Base-by-base conservation (phyloP, 352 stramenopile species). In the Lagenidium giganteum region DNA sequence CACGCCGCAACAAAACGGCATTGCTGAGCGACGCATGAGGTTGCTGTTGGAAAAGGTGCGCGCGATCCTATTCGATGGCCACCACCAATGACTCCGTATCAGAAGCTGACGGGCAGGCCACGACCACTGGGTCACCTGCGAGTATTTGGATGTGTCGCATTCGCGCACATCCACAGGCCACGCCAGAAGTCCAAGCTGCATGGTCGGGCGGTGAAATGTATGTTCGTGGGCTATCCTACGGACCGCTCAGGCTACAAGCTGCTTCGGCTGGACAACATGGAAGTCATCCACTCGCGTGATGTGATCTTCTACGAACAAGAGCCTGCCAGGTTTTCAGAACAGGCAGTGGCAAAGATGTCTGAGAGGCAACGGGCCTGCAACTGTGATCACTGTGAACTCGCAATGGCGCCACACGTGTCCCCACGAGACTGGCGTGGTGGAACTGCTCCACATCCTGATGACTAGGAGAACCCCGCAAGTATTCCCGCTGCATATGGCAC, bases 281-380 rank as follows among this genome's bases (percentile, higher is more conserved):
- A 39, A 29, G 36, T 54, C 21, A 45, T 51, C 18, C 23, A 23
- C 5, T 25, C 30, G 12, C 34, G 43, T 16, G 37, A 59, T 16
- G 48, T 58, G 13, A 34, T n/a, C 7, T 64, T 64, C 24, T 31
- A 46, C 20, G 47, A 58, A 34, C 42, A 43, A 32, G 26, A 54
- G 13, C 45, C 33, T 12, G 24, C 46, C 20, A 25, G n/a, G n/a
- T 30, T 49, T 36, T 40, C 42, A 16, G 8, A n/a, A 12, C 16
- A 25, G 13, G 23, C 28, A 33, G 41, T 47, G 25, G 3, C 21
- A 24, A 51, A 43, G 42, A n/a, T n/a, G n/a, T n/a, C n/a, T n/a
- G n/a, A n/a, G n/a, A n/a, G n/a, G n/a, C n/a, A n/a, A n/a, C n/a
- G n/a, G n/a, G n/a, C n/a, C n/a, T n/a, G n/a, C n/a, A n/a, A n/a